Evolutionary conservation across 1,284 basidiomycete genomes (phyloP).

Genomic region (Pseudozyma thailandica): DNA sequence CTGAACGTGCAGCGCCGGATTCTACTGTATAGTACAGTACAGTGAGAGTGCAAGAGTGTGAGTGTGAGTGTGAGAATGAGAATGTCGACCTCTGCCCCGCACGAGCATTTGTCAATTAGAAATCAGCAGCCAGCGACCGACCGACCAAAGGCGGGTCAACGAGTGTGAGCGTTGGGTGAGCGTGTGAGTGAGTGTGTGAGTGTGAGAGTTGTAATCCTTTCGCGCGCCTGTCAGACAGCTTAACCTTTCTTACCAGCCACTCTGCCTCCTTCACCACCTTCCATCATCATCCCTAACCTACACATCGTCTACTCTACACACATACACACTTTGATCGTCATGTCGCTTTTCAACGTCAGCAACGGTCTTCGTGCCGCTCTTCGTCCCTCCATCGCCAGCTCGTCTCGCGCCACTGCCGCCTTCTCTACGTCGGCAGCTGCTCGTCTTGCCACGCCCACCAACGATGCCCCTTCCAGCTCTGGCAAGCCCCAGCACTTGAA

Average conservation of each 20-base stretch:
- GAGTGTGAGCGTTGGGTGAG: too few relatives aligned
- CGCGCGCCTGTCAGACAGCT: background rate
- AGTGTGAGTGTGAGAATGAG: too few relatives aligned
- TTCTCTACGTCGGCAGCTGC: slow-evolving; percentile 58
- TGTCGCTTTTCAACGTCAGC: slow-evolving; percentile 47
- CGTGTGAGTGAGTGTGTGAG: too few relatives aligned
- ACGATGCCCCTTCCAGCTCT: slow-evolving; percentile 41
- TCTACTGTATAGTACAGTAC: too few relatives aligned
- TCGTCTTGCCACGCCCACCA: slow-evolving; percentile 61
- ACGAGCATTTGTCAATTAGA: slow-evolving; percentile 8
- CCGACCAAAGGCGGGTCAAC: too few relatives aligned
- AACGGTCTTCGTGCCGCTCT: slow-evolving; percentile 41
- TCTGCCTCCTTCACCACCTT: background rate
- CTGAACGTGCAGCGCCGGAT: background rate
- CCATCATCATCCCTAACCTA: slow-evolving; percentile 7
- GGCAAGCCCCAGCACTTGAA: slow-evolving; percentile 62
- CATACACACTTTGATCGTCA: slow-evolving; percentile 9
- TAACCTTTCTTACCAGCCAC: slow-evolving; percentile 3
- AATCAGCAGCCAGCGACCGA: too few relatives aligned
- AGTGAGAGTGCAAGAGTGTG: too few relatives aligned
- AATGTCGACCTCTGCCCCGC: too few relatives aligned
- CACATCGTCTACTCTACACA: background rate
- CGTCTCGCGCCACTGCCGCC: slow-evolving; percentile 35
- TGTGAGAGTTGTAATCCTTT: background rate
- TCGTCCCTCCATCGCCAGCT: slow-evolving; percentile 35